Evolutionary conservation across 352 stramenopile genomes (phyloP).

Genomic region (Phytophthora tentaculata): DNA sequence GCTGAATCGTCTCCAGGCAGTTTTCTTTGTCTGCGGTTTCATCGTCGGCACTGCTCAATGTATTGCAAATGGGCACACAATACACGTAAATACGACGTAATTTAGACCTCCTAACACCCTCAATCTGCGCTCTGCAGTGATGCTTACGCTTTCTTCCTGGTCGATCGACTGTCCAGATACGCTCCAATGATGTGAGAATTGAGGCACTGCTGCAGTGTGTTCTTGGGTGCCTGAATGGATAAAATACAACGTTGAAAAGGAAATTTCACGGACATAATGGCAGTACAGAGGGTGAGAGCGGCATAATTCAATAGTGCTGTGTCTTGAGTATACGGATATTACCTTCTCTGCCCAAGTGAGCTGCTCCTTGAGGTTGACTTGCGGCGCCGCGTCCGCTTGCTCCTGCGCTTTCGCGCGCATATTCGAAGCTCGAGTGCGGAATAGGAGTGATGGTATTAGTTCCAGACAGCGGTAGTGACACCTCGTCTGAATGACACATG

Average conservation of each 20-base stretch:
- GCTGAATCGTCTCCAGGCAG: constrained; percentile 51
- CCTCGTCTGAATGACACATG: not conserved
- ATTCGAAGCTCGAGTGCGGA: constrained; percentile 26
- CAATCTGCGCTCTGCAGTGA: not conserved
- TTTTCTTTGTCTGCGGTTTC: constrained; percentile 44
- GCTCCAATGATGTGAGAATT: constrained; percentile 81
- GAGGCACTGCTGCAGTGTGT: constrained; percentile 71
- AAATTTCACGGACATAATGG: not conserved
- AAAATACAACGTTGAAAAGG: not conserved
- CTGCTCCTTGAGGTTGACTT: constrained; percentile 68
- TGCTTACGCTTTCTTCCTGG: constrained; percentile 54
- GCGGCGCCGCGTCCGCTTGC: constrained; percentile 21
- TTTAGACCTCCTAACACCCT: not conserved
- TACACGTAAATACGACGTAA: not conserved
- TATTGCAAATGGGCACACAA: constrained; percentile 8
- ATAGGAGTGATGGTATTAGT: constrained; percentile 32
- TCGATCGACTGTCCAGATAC: constrained; percentile 66
- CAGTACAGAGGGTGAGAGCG: constrained; percentile 10
- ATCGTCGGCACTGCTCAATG: constrained; percentile 12
- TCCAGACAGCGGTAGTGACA: not conserved
- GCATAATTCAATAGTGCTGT: constrained; percentile 5
- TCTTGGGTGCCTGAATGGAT: constrained; percentile 45
- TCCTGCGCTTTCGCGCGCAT: constrained; percentile 23
- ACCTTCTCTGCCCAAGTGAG: constrained; percentile 68
- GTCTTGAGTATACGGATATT: constrained; percentile 1